phyloP scores from a whole-genome alignment of 306 rosid species.

The Comarum palustre region DNA sequence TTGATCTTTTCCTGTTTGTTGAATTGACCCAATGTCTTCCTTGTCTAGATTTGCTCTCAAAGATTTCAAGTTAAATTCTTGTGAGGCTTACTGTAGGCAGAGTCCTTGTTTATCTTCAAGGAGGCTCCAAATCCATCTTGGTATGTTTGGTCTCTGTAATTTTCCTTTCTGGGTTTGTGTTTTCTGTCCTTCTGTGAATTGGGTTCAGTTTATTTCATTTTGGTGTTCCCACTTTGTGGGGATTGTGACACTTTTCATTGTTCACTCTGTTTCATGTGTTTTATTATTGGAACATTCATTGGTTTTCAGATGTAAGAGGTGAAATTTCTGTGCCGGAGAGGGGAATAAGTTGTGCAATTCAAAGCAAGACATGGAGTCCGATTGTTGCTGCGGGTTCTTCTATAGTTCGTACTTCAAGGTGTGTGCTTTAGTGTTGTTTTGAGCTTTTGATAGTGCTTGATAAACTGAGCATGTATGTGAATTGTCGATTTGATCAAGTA shows the following conservation, averaged over 20 bases:
- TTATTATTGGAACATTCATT: background rate
- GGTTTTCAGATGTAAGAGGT: slow-evolving; percentile 39
- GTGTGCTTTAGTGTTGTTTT: background rate
- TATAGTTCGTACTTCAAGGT: slow-evolving; percentile 42
- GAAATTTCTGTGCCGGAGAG: slow-evolving; percentile 32
- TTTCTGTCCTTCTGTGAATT: background rate
- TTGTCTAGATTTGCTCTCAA: slow-evolving; percentile 46
- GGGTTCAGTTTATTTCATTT: background rate
- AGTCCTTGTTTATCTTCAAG: slow-evolving; percentile 25
- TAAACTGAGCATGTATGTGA: background rate
- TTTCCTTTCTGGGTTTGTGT: background rate
- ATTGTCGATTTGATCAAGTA: background rate
- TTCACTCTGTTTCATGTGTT: background rate
- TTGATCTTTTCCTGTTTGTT: background rate
- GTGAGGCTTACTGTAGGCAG: slow-evolving; percentile 31
- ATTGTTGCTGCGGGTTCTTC: slow-evolving; percentile 29
- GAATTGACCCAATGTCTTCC: slow-evolving; percentile 49
- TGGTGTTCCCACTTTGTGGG: background rate
- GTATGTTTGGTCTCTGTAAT: slow-evolving; percentile 31
- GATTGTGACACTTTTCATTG: background rate
- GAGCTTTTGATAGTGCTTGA: background rate
- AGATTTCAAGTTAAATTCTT: slow-evolving; percentile 34
- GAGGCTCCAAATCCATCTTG: slow-evolving; percentile 42
- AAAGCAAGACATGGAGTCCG: slow-evolving; percentile 40
- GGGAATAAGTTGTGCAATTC: slow-evolving; percentile 40